Percentiles rank a stretch among this genome's conserved stretches.
These are phyloP conservation scores for Candida orba DNA, from an alignment of 805 yeast genomes.

Conservation along the genomic window DNA sequence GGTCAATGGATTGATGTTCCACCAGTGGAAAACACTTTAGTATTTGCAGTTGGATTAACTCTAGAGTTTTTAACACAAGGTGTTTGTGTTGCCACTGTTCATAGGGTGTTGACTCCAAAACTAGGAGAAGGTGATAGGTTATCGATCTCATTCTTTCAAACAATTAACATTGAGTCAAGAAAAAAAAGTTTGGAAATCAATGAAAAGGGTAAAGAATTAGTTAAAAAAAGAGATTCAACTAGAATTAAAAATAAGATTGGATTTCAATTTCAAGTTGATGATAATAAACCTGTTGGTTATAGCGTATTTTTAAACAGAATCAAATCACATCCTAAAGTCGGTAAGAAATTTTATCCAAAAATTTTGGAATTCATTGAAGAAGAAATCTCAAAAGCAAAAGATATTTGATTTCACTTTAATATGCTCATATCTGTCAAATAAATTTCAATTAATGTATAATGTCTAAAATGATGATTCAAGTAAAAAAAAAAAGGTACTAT, in stretches of 20 bases:
- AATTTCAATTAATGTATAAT: too few relatives aligned
- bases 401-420: constrained; percentile 21
- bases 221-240: constrained; percentile 12
- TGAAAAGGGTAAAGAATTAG: constrained; percentile 12
- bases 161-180: constrained; percentile 30
- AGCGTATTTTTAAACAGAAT: constrained; percentile 40
- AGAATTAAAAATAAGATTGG: constrained; percentile 20
- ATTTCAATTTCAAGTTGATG: constrained; percentile 21
- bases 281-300: constrained; percentile 36
- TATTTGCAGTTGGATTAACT: constrained; percentile 44
- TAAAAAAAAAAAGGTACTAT: too few relatives aligned
- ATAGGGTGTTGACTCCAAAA: constrained; percentile 30
- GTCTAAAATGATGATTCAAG: too few relatives aligned
- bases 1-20: constrained; percentile 44
- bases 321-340: constrained; percentile 44
- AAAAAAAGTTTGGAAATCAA: constrained; percentile 14
- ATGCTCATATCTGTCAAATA: too few relatives aligned
- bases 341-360: constrained; percentile 38
- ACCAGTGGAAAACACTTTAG: constrained; percentile 32
- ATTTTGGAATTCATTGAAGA: constrained; percentile 28
- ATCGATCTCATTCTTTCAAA: constrained; percentile 42
- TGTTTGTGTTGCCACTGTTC: constrained; percentile 43
- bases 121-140: constrained; percentile 28
- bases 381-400: constrained; percentile 36
- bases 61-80: constrained; percentile 42